These are phyloP conservation scores for Cyberlindnera meyerae DNA, from an alignment of 805 yeast genomes.

Conservation along the genomic window DNA sequence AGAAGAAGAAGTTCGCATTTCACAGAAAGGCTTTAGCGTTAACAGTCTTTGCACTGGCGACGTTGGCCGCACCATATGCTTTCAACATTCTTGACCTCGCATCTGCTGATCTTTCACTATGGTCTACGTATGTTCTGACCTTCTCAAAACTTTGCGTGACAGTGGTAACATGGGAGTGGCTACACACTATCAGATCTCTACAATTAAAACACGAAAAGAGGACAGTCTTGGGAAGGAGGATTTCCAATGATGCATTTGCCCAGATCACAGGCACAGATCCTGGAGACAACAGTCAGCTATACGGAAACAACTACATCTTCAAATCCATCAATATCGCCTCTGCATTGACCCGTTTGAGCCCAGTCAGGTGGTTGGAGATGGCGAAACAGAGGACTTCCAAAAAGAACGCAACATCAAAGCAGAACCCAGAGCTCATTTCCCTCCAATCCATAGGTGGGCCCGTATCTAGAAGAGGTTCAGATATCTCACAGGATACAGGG, in stretches of 20 bases:
- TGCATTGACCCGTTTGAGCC: constrained; percentile 10
- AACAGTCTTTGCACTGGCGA: constrained; percentile 39
- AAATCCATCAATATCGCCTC: constrained; percentile 18
- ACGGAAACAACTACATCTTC: constrained; percentile 15
- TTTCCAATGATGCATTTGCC: constrained; percentile 39
- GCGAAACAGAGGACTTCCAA: not conserved
- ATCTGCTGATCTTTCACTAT: constrained; percentile 35
- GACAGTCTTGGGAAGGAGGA: constrained; percentile 60
- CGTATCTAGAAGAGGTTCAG: constrained; percentile 5
- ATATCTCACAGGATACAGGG: constrained; percentile 11
- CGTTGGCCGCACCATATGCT: constrained; percentile 34
- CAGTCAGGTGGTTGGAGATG: constrained; percentile 1
- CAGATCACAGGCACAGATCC: constrained; percentile 9
- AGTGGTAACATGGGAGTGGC: constrained; percentile 64
- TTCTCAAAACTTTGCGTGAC: constrained; percentile 46
- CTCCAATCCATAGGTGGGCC: constrained; percentile 10
- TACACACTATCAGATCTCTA: constrained; percentile 45
- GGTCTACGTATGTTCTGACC: constrained; percentile 44
- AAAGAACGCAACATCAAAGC: not conserved
- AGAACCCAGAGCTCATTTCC: constrained; percentile 2
- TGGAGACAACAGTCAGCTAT: constrained; percentile 2
- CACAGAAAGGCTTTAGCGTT: constrained; percentile 43
- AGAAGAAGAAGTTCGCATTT: constrained; percentile 41
- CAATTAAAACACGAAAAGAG: constrained; percentile 46
- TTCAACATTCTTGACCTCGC: constrained; percentile 34